Conservation (phyloP, 2,329 filamentous ascomycete species). For the Trichoderma sp. region DNA sequence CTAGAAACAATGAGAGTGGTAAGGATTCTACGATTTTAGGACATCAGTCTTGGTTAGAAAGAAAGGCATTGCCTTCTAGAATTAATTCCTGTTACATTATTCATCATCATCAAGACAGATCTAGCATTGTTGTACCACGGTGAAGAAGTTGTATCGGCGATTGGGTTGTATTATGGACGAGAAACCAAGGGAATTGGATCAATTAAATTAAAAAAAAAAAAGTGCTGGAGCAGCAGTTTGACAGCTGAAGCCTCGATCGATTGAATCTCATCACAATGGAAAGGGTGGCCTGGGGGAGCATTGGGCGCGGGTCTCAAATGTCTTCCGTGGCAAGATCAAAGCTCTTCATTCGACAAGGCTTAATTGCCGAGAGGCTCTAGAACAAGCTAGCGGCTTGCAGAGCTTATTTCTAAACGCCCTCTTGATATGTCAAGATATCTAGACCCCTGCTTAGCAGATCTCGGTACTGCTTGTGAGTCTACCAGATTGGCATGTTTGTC, state of each 20-base stretch:
- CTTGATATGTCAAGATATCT: not conserved
- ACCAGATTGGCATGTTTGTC: not conserved
- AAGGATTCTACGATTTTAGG: not conserved
- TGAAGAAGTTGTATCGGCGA: not conserved
- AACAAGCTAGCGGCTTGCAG: not conserved
- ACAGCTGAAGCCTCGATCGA: not conserved
- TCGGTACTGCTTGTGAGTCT: not conserved
- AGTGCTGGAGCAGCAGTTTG: not conserved
- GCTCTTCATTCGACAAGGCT: not conserved
- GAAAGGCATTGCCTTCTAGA: not conserved
- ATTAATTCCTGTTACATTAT: not conserved
- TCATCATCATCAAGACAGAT: not conserved
- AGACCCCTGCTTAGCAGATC: not conserved
- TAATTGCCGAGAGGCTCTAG: not conserved
- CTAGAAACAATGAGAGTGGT: not conserved
- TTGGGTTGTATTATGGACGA: not conserved
- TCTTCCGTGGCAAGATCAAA: not conserved
- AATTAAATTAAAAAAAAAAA: too few relatives aligned
- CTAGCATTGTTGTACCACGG: not conserved
- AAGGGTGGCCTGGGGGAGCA: not conserved
- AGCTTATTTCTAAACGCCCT: not conserved
- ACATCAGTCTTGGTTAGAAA: not conserved
- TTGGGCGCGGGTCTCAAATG: not conserved
- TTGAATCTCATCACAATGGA: not conserved
- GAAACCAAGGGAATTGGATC: fast-evolving